A percentile compares a stretch with the other conserved stretches of the same genome.
phyloP scores from a whole-genome alignment of 2,329 filamentous ascomycete genomes.

The Colletotrichum spaethianum region DNA sequence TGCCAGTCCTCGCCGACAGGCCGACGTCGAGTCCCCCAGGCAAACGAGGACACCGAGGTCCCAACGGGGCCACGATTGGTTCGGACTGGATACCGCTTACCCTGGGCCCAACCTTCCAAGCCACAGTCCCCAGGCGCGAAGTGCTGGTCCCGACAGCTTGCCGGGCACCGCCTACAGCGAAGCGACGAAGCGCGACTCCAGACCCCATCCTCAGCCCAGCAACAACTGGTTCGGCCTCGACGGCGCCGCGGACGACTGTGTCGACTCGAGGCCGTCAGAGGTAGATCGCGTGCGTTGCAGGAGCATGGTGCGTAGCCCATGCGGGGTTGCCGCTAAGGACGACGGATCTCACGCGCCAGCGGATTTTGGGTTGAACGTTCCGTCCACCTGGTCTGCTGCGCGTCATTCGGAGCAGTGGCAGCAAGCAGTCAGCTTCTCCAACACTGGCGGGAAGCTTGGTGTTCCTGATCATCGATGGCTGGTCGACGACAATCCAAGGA shows the following conservation, averaged over 20 bases:
- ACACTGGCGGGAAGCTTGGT: slow-evolving; percentile 15
- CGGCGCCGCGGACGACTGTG: slow-evolving; percentile 11
- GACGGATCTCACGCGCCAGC: slow-evolving; percentile 30
- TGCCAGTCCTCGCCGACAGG: neutral
- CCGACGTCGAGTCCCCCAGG: neutral
- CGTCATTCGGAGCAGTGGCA: slow-evolving; percentile 5
- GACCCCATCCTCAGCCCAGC: neutral
- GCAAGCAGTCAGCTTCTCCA: slow-evolving; percentile 10
- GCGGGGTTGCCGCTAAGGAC: slow-evolving; percentile 30
- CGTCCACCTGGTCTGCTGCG: slow-evolving; percentile 13
- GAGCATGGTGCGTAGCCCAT: slow-evolving; percentile 12
- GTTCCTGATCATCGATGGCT: slow-evolving; percentile 30
- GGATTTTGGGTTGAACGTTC: slow-evolving; percentile 13
- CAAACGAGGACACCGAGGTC: neutral
- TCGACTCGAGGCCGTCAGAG: slow-evolving; percentile 8
- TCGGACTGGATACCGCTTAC: slow-evolving; percentile 26
- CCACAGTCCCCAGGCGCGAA: neutral
- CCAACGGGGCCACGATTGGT: slow-evolving; percentile 36
- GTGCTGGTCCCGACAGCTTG: neutral
- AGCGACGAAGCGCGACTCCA: slow-evolving; percentile 2
- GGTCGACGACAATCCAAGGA: slow-evolving; percentile 32
- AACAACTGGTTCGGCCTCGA: slow-evolving; percentile 39
- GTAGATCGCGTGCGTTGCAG: neutral
- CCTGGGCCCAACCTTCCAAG: neutral
- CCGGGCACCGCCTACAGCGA: neutral